Evolutionary conservation across 768 basidiomycete species (phyloP), one percentile per base, ranked within the genome.

Genomic region (Boletus huronensis): DNA sequence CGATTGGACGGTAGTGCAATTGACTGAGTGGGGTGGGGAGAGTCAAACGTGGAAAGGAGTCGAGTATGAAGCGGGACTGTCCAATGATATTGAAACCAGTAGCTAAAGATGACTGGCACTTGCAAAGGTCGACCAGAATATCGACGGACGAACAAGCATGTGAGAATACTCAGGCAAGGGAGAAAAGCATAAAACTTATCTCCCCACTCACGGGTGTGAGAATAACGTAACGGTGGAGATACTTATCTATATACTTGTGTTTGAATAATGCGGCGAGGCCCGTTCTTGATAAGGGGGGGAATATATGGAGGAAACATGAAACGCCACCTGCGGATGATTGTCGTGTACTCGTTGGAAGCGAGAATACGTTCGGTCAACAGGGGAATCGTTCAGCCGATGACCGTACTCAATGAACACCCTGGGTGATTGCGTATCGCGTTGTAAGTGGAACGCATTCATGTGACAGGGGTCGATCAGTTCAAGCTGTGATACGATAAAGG

Each of bases 401-500:
- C 36, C 38, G 13, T 23, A n/a, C 25, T 28, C 25, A 43, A 19
- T 46, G 29, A 19, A 28, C 16, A 4, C 28, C 28, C 25, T 28
- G 17, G 50, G 36, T 19, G 32, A 21, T 26, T 19, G 40, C 5
- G n/a, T 31, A 35, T 34, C 25, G 23, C 7, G 11, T 21, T 19
- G 34, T 36, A 21, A 31, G 31, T 25, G 48, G 36, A 43, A 8
- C 14, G 17, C 6, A 77, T 58, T 58, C 55, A 57, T 58, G 59
- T 56, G 54, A 56, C 40, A 14, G 47, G 23, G 53, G 55, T 41
- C 49, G 53, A 61, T 57, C 39, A 23, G 19, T 39, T 26, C 25
- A 3, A 23, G 29, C 23, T 28, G 48, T 56, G 58, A 61, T 47
- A 61, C 59, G 58, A 57, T 28, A 50, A 26, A 14, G 6, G 11